Evolutionary conservation across 2,329 filamentous ascomycete genomes (phyloP).

Genomic region (Trichoderma sp.): DNA sequence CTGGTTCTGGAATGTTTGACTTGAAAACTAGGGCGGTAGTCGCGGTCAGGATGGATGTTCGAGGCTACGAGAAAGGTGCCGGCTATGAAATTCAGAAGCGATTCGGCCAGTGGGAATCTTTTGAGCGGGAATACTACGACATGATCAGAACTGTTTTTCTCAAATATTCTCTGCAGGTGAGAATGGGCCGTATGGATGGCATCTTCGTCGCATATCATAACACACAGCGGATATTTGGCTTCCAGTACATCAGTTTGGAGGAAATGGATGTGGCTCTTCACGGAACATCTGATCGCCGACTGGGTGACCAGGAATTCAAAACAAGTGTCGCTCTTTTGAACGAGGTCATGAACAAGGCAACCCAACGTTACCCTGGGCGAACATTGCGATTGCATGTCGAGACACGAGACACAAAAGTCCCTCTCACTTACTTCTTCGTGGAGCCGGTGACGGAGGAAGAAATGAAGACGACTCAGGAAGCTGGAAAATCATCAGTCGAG

Average conservation of each 20-base stretch:
- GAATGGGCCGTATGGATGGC: conserved; percentile 97
- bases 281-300: conserved; percentile 60
- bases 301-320: conserved; percentile 85
- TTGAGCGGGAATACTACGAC: conserved; percentile 92
- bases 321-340: conserved; percentile 77
- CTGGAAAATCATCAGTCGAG: conserved; percentile 62
- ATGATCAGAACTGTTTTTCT: conserved; percentile 94
- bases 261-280: conserved; percentile 95
- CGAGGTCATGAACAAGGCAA: conserved; percentile 72
- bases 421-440: conserved; percentile 86
- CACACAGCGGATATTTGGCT: conserved; percentile 90
- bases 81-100: conserved; percentile 83
- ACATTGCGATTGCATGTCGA: conserved; percentile 82
- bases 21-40: conserved; percentile 92
- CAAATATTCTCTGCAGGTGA: conserved; percentile 94
- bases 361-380: conserved; percentile 68
- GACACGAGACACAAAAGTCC: conserved; percentile 57
- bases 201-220: conserved; percentile 98
- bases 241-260: conserved; percentile 83
- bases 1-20: conserved; percentile 92
- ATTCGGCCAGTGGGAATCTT: conserved; percentile 82
- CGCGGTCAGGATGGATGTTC: conserved; percentile 83
- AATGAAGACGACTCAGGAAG: conserved; percentile 71
- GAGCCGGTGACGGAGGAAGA: conserved; percentile 75
- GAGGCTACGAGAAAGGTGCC: conserved; percentile 67